Evolutionary conservation across 176 grass and related monocot genomes (phyloP), one percentile per base, ranked within the genome.

Genomic region (Carex scoparia): DNA sequence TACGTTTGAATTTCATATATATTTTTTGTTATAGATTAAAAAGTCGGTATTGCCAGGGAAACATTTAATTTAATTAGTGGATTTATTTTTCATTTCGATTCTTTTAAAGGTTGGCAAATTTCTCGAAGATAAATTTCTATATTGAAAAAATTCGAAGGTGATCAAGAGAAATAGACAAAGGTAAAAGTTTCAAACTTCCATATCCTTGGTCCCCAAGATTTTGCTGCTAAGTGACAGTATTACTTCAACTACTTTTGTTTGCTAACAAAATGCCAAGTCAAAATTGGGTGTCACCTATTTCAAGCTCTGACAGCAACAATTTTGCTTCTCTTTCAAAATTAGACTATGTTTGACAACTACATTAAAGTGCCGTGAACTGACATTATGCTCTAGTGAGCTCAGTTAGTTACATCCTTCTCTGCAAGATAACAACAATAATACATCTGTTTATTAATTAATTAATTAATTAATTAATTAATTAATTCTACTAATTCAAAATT

Each of bases 171-270:
- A 33, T 55, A 55, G 55, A 13, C 11, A 32, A 31, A 8, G n/a
- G 19, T 31, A 53, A 81, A 81, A 14, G 11, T 81, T 54, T 58
- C 38, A 40, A 65, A 65, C 4, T 67, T 82, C 28, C 16, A 82
- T 67, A 83, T 51, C 61, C 62, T 83, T 83, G 61, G 60, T 11
- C 61, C 60, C 80, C 80, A 83, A 68, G 61, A 54, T 35, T 83
- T 65, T 48, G 81, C 44, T 53, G 55, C 38, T 68, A 19, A 68
- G 10, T 67, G 81, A 83, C 23, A 66, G 18, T 65, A 65, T 19
- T 48, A 55, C 48, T 14, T 51, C 28, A 83, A 42, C 81, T 83
- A 83, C 40, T 83, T 63, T 63, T 62, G 55, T 0, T 19, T 81
- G 60, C 59, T 44, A 16, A 10, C 8, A 31, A 83, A 12, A 18